Evolutionary conservation across 495 filamentous ascomycete species (phyloP), one percentile per base, ranked within the genome.

Genomic region (Bacidia rubella): DNA sequence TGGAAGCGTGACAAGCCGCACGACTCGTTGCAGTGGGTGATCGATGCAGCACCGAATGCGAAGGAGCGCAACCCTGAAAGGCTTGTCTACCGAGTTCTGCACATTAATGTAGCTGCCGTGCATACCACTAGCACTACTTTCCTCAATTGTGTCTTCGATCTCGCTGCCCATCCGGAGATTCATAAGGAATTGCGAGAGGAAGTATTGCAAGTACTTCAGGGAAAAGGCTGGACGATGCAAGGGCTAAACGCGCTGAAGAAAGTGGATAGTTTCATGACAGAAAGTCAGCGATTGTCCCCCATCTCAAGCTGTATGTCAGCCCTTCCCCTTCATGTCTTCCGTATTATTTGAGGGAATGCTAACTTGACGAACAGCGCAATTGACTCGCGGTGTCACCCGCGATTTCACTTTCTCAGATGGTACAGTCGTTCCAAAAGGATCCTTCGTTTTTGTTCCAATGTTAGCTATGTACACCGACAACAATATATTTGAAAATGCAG

Each of bases 251-350:
- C 29, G 2, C 43, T 54, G 11, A 35, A 35, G 29, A 35, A 35
- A 15, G 17, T 70, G 47, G 69, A 72, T 50, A 69, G 67, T 45
- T 69, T 70, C 21, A 26, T 72, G 47, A 62, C 61, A 0, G 69
- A 72, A 47, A 66, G 63, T 9, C 64, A 65, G 47, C 55, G 69
- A 1, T 62, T 66, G 19, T 63, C 15, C 17, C 29, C 29, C 29
- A 35, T 35, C 15, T 5, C 29, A 35, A 35, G 29, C 15, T 35
- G 29, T 35, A 35, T 7, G 29, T 35, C 29, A 7, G 29, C 7
- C n/a, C n/a, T n/a, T n/a, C n/a, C n/a, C n/a, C n/a, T n/a, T n/a
- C n/a, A n/a, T n/a, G n/a, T n/a, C n/a, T n/a, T n/a, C n/a, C n/a
- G n/a, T n/a, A n/a, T n/a, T n/a, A n/a, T n/a, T n/a, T n/a, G n/a